Conservation (phyloP, 1,284 basidiomycete genomes). For the Ustilago xerochloae region DNA sequence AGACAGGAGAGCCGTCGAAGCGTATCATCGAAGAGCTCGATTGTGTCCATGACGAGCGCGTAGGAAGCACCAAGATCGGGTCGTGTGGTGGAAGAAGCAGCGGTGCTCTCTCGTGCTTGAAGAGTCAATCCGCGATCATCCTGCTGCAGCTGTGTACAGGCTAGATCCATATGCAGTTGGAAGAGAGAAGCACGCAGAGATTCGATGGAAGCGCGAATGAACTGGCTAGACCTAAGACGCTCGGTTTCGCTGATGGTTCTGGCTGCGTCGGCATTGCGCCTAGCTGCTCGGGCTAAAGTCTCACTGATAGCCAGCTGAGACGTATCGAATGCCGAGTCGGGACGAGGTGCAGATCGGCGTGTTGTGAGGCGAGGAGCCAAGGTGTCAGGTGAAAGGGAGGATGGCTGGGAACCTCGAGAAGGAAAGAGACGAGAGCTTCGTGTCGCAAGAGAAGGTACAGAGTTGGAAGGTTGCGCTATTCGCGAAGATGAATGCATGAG, state of each 20-base stretch:
- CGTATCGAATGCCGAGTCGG: background rate
- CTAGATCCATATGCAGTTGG: constrained; percentile 32
- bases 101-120: background rate
- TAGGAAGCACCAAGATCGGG: constrained; percentile 19
- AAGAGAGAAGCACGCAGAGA: constrained; percentile 38
- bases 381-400: background rate
- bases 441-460: background rate
- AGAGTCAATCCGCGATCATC: background rate
- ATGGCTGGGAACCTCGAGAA: background rate
- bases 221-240: constrained; percentile 28
- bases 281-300: constrained; percentile 24
- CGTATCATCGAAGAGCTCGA: constrained; percentile 39
- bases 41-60: constrained; percentile 39
- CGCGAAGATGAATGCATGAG: too few species aligned
- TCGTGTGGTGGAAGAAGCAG: background rate
- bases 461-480: background rate
- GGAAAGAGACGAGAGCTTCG: background rate
- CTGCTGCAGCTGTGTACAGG: constrained; percentile 28
- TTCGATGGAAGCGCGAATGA: constrained; percentile 36
- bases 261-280: constrained; percentile 34
- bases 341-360: background rate
- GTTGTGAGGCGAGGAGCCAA: constrained; percentile 1
- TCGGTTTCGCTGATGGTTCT: constrained; percentile 31
- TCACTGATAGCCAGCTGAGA: constrained; percentile 18
- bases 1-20: constrained; percentile 35